These are phyloP conservation scores for Phytopythium sindhum DNA, from an alignment of 352 stramenopile genomes.

Conservation along the genomic window DNA sequence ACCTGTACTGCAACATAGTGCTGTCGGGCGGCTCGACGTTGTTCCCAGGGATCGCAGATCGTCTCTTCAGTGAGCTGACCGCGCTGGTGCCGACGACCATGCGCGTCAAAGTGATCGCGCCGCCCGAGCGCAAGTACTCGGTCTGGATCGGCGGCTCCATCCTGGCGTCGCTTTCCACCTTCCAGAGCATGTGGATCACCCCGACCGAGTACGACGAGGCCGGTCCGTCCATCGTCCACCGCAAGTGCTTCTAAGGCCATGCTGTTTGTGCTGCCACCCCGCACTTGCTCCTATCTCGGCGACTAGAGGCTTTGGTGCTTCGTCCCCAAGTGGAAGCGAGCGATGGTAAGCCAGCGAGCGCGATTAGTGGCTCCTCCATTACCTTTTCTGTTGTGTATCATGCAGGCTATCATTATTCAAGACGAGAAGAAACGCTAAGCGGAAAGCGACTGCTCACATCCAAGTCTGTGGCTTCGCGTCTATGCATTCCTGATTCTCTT, in stretches of 20 bases:
- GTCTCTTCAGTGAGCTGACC: conserved; percentile 93
- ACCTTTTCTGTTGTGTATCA: neutral
- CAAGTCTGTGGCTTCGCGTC: neutral
- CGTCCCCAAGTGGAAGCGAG: neutral
- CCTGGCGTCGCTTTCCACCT: conserved; percentile 7
- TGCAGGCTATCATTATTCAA: neutral
- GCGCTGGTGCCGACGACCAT: conserved; percentile 88
- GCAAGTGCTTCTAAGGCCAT: conserved; percentile 5
- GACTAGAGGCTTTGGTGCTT: conserved; percentile 1
- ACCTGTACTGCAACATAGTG: conserved; percentile 96
- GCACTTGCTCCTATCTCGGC: neutral
- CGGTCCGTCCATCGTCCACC: conserved; percentile 1
- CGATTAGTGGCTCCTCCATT: neutral
- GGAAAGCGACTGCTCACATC: neutral
- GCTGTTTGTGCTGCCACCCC: neutral
- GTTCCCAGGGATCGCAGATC: conserved; percentile 93
- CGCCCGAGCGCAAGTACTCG: conserved; percentile 93
- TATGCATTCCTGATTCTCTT: neutral
- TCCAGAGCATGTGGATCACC: conserved; percentile 7
- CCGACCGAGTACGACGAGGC: neutral
- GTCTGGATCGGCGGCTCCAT: conserved; percentile 98
- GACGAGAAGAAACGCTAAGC: neutral
- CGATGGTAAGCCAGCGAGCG: neutral
- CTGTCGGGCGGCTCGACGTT: conserved; percentile 96
- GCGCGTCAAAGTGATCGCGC: conserved; percentile 96